phyloP scores from a whole-genome alignment of 768 basidiomycete genomes.

The Tricholoma bakamatsutake region DNA sequence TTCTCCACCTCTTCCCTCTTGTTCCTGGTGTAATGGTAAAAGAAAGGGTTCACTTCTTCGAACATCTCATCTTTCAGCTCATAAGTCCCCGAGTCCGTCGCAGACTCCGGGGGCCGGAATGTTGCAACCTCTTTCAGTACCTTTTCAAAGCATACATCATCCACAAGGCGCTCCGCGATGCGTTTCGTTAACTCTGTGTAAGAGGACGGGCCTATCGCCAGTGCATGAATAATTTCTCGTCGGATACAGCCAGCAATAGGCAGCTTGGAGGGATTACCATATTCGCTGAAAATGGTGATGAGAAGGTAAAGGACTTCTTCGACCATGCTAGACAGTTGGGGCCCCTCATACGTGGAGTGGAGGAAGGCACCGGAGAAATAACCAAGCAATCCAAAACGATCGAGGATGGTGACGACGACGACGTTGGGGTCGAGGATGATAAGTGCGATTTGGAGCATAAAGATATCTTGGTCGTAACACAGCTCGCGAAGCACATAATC shows the following conservation, averaged over 20 bases:
- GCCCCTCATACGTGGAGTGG: constrained; percentile 57
- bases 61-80: constrained; percentile 78
- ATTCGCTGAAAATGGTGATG: constrained; percentile 83
- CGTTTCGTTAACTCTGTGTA: constrained; percentile 91
- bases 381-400: constrained; percentile 76
- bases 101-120: constrained; percentile 76
- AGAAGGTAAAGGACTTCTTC: constrained; percentile 89
- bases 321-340: constrained; percentile 77
- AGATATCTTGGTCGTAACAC: constrained; percentile 93
- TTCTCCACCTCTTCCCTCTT: constrained; percentile 87
- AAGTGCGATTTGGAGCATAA: constrained; percentile 74
- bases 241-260: constrained; percentile 58
- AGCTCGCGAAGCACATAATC: constrained; percentile 94
- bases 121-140: constrained; percentile 74
- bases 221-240: constrained; percentile 84
- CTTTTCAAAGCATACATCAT: constrained; percentile 76
- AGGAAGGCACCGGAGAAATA: constrained; percentile 74
- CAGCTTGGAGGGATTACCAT: constrained; percentile 65
- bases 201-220: constrained; percentile 81
- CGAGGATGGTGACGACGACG: constrained; percentile 81
- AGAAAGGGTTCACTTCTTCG: constrained; percentile 91
- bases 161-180: constrained; percentile 83
- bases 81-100: constrained; percentile 79
- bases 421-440: constrained; percentile 72
- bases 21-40: constrained; percentile 93